A percentile compares a stretch with the other conserved stretches of the same genome.
Evolutionary conservation across 2,329 filamentous ascomycete genomes (phyloP).

Genomic region (Phialocephala subalpina): DNA sequence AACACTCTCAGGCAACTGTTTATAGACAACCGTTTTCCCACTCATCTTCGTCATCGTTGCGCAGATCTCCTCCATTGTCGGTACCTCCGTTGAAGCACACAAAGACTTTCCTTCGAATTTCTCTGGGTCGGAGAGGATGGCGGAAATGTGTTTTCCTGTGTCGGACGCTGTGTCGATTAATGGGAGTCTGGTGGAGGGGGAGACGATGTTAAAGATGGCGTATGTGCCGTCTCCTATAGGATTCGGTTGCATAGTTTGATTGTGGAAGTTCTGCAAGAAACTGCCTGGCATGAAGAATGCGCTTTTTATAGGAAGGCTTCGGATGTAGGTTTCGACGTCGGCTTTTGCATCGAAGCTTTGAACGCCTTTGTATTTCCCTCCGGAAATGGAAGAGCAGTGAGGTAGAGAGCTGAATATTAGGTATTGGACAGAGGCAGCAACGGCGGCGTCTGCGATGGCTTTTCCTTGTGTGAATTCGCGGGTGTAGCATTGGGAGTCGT

Average conservation of each 20-base stretch:
- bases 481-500: neutral
- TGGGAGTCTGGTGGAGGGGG: slow-evolving; percentile 39
- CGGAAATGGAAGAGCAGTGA: slow-evolving; percentile 45
- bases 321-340: slow-evolving; percentile 45
- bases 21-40: slow-evolving; percentile 27
- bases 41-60: slow-evolving; percentile 19
- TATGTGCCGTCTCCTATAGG: slow-evolving; percentile 34
- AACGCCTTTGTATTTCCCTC: slow-evolving; percentile 48
- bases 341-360: slow-evolving; percentile 45
- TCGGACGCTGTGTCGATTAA: slow-evolving; percentile 40
- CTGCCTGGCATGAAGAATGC: slow-evolving; percentile 54
- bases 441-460: neutral
- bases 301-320: slow-evolving; percentile 49
- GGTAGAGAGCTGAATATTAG: slow-evolving; percentile 53
- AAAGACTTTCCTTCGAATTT: slow-evolving; percentile 53
- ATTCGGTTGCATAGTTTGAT: slow-evolving; percentile 39
- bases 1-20: slow-evolving; percentile 12
- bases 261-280: slow-evolving; percentile 57
- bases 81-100: slow-evolving; percentile 50
- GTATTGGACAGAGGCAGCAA: slow-evolving; percentile 45
- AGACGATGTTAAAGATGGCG: slow-evolving; percentile 22
- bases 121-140: slow-evolving; percentile 52
- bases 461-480: neutral
- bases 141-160: slow-evolving; percentile 43
- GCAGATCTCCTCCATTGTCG: slow-evolving; percentile 21